phyloP scores from a whole-genome alignment of 331 rosid genomes.

The Quercus tomentella region DNA sequence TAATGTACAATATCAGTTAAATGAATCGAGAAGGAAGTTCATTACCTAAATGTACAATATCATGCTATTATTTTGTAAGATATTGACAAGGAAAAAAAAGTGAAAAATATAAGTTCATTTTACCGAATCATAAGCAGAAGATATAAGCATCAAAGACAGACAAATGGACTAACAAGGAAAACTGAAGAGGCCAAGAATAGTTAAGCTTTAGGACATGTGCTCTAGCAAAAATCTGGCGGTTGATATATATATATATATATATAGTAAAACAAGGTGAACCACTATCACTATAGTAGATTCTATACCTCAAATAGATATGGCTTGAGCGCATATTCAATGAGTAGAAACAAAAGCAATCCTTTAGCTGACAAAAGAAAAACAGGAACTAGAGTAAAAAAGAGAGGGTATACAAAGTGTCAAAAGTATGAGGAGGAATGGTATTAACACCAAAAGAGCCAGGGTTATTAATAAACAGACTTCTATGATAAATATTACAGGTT shows the following conservation, averaged over 20 bases:
- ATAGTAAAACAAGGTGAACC: background rate
- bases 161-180: background rate
- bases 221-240: background rate
- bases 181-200: background rate
- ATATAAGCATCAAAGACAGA: background rate
- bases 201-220: background rate
- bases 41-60: background rate
- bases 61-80: background rate
- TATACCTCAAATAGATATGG: slow-evolving; percentile 10
- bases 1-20: background rate
- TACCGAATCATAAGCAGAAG: background rate
- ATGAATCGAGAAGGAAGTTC: background rate
- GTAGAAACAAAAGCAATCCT: background rate
- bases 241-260: background rate
- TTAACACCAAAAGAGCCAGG: no score
- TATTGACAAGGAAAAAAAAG: background rate
- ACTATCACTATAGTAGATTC: background rate
- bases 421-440: background rate
- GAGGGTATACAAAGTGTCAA: background rate
- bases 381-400: background rate
- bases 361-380: background rate
- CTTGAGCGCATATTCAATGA: background rate
- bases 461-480: background rate
- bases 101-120: background rate
- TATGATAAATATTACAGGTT: background rate